Evolutionary conservation across 2,329 filamentous ascomycete genomes (phyloP).

Genomic region (Aspergillus candidus): DNA sequence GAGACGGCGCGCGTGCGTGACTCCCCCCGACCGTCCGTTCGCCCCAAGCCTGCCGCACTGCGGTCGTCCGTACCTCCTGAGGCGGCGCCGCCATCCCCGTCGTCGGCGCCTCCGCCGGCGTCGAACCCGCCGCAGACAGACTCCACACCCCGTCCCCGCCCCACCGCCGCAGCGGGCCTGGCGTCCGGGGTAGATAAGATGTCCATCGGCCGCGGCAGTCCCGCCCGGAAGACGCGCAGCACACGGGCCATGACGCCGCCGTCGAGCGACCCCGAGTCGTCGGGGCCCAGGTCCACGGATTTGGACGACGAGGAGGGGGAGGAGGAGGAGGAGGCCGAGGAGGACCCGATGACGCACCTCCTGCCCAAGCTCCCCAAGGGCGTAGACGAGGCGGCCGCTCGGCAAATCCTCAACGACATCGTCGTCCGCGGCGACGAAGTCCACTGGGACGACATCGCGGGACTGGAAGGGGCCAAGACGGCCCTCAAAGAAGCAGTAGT

Average conservation of each 20-base stretch:
- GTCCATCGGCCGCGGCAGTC: conserved; percentile 17
- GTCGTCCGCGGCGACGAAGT: conserved; percentile 92
- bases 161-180: conserved; percentile 9
- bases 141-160: conserved; percentile 14
- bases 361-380: conserved; percentile 75
- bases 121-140: conserved; percentile 15
- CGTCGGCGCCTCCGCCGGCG: conserved; percentile 9
- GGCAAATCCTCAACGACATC: conserved; percentile 93
- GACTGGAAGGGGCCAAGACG: conserved; percentile 81
- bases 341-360: conserved; percentile 57
- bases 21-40: conserved; percentile 28
- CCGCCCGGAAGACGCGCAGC: conserved; percentile 25
- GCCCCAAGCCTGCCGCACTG: conserved; percentile 33
- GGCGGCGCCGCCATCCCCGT: conserved; percentile 7
- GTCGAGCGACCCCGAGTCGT: conserved; percentile 36
- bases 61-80: conserved; percentile 20
- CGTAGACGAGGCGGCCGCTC: conserved; percentile 74
- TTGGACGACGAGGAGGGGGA: conserved; percentile 42
- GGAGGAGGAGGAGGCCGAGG: conserved; percentile 40
- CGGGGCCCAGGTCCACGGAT: conserved; percentile 46
- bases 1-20: conserved; percentile 17
- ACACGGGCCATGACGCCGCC: conserved; percentile 41
- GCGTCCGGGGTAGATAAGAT: conserved; percentile 20
- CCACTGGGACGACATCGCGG: conserved; percentile 89
- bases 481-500: conserved; percentile 93